These are phyloP conservation scores for Bifiguratus adelaidae DNA, from an alignment of 192 early-diverging fungal species.

Conservation along the genomic window DNA sequence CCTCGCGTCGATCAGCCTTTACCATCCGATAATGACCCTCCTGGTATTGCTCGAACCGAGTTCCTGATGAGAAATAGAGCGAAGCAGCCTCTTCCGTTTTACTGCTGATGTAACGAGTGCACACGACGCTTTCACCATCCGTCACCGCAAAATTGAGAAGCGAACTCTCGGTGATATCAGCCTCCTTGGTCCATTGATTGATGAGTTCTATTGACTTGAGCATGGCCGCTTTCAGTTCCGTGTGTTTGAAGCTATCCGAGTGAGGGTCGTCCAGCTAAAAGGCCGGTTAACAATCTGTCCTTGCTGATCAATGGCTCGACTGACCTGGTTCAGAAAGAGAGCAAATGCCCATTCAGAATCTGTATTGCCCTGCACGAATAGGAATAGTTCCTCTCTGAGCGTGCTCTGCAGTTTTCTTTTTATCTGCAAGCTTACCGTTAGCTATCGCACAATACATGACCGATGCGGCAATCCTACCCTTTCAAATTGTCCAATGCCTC, in stretches of 20 bases:
- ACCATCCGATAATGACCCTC: conserved; percentile 65
- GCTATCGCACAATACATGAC: background rate
- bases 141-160: conserved; percentile 77
- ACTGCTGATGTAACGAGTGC: conserved; percentile 66
- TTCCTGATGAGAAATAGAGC: conserved; percentile 72
- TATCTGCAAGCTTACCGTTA: conserved; percentile 24
- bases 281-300: no score
- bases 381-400: conserved; percentile 54
- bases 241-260: conserved; percentile 38
- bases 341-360: conserved; percentile 79
- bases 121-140: conserved; percentile 66
- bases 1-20: conserved; percentile 59
- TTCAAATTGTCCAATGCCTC: conserved; percentile 53
- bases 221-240: conserved; percentile 59
- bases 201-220: conserved; percentile 63
- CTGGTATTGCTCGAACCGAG: conserved; percentile 53
- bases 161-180: conserved; percentile 46
- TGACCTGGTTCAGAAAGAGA: conserved; percentile 61
- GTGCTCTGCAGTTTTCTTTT: conserved; percentile 53
- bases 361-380: conserved; percentile 64
- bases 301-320: conserved; percentile 13
- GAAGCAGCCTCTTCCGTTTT: conserved; percentile 56
- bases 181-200: conserved; percentile 58
- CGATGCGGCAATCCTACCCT: conserved; percentile 17
- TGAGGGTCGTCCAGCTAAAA: conserved; percentile 24